Evolutionary conservation across 2,329 filamentous ascomycete species (phyloP), one percentile per base, ranked within the genome.

Genomic region (Diaporthe eres): DNA sequence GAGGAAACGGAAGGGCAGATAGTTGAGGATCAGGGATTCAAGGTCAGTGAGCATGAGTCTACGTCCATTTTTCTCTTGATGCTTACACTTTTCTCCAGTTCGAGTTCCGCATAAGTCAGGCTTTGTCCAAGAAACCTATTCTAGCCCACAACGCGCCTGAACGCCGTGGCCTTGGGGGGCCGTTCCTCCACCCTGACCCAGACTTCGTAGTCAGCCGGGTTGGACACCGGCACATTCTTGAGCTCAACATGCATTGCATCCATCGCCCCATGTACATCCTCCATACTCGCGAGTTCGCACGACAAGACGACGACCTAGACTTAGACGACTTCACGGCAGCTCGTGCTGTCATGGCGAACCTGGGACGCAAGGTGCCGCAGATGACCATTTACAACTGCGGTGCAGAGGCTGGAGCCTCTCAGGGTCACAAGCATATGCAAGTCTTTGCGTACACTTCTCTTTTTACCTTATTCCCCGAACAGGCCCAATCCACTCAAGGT

Each of bases 211-310:
- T 39, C 22, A 12, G 17, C 31, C 28, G n/a, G 10, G 28, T 60
- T n/a, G 31, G 57, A 5, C 5, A n/a, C 9, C 0, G 34, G 7
- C 57, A 60, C 12, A 15, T 60, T 6, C 57, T 60, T 5, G 31
- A 60, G 22, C 57, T 60, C 19, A 60, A 39, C 34, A 60, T 60
- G 57, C 57, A 60, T 22, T 60, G 57, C 57, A 25, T 60, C 19
- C 5, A 60, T 34, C 57, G 57, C 2, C 57, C 57, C 2, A 22
- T 22, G 34, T 60, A n/a, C 28, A 22, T 60, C 9, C 34, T 60
- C 4, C 57, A 60, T 34, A 60, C 57, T 34, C 31, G 57, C 28
- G 3, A 22, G 19, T 60, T 60, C 57, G 34, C 4, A 12, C 22
- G 34, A 34, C 57, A 60, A 10, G 17, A 22, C 12, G 57, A 60